A percentile compares a stretch with the other conserved stretches of the same genome.
Conservation (phyloP, 306 rosid species). For the Vachellia pachyceras region DNA sequence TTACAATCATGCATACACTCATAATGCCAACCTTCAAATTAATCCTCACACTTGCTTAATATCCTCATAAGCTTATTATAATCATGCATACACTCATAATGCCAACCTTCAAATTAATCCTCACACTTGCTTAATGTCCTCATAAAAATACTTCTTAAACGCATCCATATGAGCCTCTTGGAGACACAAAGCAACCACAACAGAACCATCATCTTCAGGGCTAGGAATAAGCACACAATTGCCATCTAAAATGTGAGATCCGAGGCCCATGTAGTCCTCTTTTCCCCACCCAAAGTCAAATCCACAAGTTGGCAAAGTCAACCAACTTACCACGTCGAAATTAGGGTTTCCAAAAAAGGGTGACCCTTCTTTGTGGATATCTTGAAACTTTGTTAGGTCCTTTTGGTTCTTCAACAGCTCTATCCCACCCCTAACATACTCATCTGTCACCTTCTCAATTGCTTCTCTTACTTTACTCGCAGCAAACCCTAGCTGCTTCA, state of each 20-base stretch:
- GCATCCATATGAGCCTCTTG: slow-evolving; percentile 57
- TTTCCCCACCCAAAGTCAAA: slow-evolving; percentile 78
- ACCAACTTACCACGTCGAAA: slow-evolving; percentile 58
- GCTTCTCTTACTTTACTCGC: slow-evolving; percentile 59
- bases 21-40: too few relatives aligned
- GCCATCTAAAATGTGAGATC: slow-evolving; percentile 54
- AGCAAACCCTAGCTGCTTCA: slow-evolving; percentile 60
- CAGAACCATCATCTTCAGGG: slow-evolving; percentile 52
- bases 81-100: too few relatives aligned
- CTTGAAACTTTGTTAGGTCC: slow-evolving; percentile 58
- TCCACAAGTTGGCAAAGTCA: slow-evolving; percentile 55
- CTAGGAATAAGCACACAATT: slow-evolving; percentile 50
- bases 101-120: too few relatives aligned
- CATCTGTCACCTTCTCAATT: slow-evolving; percentile 48
- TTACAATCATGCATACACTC: too few relatives aligned
- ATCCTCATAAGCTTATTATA: too few relatives aligned
- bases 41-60: neutral
- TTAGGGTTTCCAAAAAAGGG: slow-evolving; percentile 55
- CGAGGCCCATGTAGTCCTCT: slow-evolving; percentile 57
- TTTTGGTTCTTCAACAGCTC: slow-evolving; percentile 41
- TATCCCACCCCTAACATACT: slow-evolving; percentile 46
- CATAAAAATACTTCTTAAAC: slow-evolving; percentile 59
- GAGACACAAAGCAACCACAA: slow-evolving; percentile 51
- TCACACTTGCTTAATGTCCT: too few relatives aligned
- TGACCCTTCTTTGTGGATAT: slow-evolving; percentile 35